Conservation (phyloP, 176 grass and related monocot genomes). For the Lolium rigidum region DNA sequence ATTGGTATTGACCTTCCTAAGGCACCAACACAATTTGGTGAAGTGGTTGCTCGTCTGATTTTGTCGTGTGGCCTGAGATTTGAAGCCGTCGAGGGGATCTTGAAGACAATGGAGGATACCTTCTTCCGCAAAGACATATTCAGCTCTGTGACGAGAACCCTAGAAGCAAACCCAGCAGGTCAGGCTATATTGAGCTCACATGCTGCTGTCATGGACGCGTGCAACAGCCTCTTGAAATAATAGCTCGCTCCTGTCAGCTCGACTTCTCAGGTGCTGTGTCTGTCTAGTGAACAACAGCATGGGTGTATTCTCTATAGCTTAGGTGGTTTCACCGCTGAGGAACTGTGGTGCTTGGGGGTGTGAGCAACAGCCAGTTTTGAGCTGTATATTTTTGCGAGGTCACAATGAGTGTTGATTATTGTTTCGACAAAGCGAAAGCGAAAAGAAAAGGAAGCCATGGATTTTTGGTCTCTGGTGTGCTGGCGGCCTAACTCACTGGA, state of each 20-base stretch:
- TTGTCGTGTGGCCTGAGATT: slow-evolving; percentile 62
- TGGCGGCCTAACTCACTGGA: slow-evolving; percentile 43
- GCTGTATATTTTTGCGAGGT: slow-evolving; percentile 70
- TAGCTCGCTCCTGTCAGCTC: slow-evolving; percentile 19
- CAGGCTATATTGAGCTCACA: slow-evolving; percentile 71
- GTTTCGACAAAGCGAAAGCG: slow-evolving; percentile 32
- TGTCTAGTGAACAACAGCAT: slow-evolving; percentile 32
- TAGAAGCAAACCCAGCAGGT: slow-evolving; percentile 61
- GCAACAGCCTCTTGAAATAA: slow-evolving; percentile 61
- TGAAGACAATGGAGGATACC: slow-evolving; percentile 79
- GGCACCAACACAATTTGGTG: slow-evolving; percentile 82
- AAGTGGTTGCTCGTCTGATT: slow-evolving; percentile 66
- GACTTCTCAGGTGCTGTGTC: slow-evolving; percentile 44
- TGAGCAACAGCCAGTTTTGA: slow-evolving; percentile 69
- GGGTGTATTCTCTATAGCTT: slow-evolving; percentile 55
- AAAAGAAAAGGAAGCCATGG: slow-evolving; percentile 66
- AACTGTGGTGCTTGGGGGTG: slow-evolving; percentile 57
- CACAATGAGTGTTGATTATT: slow-evolving; percentile 69
- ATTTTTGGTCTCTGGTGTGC: slow-evolving; percentile 46
- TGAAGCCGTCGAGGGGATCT: slow-evolving; percentile 65
- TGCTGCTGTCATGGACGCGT: slow-evolving; percentile 45
- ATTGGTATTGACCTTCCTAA: slow-evolving; percentile 93
- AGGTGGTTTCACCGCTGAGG: slow-evolving; percentile 51
- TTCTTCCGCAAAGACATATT: slow-evolving; percentile 59
- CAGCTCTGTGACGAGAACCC: slow-evolving; percentile 44